These are phyloP conservation scores for Syzygium oleosum DNA, from an alignment of 345 rosid genomes.

Conservation along the genomic window DNA sequence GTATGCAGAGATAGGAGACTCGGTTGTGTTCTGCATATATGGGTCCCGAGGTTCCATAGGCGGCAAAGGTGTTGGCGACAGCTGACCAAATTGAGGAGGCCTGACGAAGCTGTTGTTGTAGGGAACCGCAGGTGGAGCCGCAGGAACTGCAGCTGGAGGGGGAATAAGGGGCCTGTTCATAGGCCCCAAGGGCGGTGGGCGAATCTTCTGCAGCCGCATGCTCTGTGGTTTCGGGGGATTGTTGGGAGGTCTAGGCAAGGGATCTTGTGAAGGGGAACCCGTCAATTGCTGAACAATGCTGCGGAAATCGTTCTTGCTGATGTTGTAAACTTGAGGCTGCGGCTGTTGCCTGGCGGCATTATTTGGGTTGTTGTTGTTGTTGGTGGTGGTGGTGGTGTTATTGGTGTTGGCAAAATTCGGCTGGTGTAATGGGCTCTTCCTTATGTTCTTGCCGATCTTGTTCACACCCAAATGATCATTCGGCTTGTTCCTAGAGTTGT, in stretches of 20 bases:
- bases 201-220: constrained; percentile 70
- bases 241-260: constrained; percentile 67
- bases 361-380: background rate
- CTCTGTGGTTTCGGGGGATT: constrained; percentile 72
- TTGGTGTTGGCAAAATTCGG: constrained; percentile 40
- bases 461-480: constrained; percentile 80
- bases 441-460: constrained; percentile 72
- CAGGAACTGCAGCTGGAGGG: constrained; percentile 20
- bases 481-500: constrained; percentile 63
- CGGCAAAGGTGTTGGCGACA: constrained; percentile 17
- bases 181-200: constrained; percentile 74
- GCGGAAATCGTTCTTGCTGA: constrained; percentile 84
- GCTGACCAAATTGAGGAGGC: constrained; percentile 35
- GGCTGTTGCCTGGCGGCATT: constrained; percentile 57
- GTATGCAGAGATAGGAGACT: constrained; percentile 74
- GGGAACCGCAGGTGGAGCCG: constrained; percentile 19
- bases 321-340: constrained; percentile 87
- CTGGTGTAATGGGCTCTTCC: constrained; percentile 87
- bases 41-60: constrained; percentile 12
- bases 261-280: constrained; percentile 75
- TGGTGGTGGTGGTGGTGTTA: background rate
- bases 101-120: constrained; percentile 13
- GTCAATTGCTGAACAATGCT: constrained; percentile 89
- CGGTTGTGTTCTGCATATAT: constrained; percentile 47
- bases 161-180: constrained; percentile 48